Evolutionary conservation across 1,284 basidiomycete species (phyloP), one percentile per base, ranked within the genome.

Genomic region (Cutaneotrichosporon daszewskae): DNA sequence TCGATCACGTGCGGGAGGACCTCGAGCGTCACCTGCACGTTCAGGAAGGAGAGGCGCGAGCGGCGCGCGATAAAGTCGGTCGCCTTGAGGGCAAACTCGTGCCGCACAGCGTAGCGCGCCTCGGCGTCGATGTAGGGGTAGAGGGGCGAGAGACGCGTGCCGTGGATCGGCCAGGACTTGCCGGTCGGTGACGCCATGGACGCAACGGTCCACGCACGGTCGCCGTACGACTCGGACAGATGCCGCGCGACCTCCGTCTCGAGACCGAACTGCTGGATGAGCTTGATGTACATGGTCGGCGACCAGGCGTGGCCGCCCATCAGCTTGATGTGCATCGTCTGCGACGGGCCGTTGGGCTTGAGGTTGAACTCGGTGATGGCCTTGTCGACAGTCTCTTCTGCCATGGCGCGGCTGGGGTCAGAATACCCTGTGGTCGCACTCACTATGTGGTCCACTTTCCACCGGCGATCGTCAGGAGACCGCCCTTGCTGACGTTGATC

Each of bases 361-460:
- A 72, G 71, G 60, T 81, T 71, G 72, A 87, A 96, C 43, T 79
- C 79, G 66, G 86, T 78, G 53, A 97, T 77, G 10, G 92, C 94
- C 46, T 78, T 77, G 71, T 97, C 87, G 36, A 97, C 85, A 1
- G 90, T 88, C 75, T 98, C 90, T 74, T 92, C 81, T 24, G 94
- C 90, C 94, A 97, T 97, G 40, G 85, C 85, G 42, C 89, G 76
- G 71, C n/a, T n/a, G n/a, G n/a, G n/a, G n/a, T n/a, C n/a, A n/a
- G n/a, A n/a, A n/a, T n/a, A n/a, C n/a, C n/a, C n/a, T n/a, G n/a
- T n/a, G n/a, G n/a, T n/a, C n/a, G n/a, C n/a, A n/a, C n/a, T n/a
- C n/a, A n/a, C n/a, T 97, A 98, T 23, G 94, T 97, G 41, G 94
- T 98, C 94, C 94, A 98, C 72, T 97, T 98, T 5, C 94, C 94